Evolutionary conservation across 805 yeast genomes (phyloP).

Genomic region (Kluyveromyces wickerhamii): DNA sequence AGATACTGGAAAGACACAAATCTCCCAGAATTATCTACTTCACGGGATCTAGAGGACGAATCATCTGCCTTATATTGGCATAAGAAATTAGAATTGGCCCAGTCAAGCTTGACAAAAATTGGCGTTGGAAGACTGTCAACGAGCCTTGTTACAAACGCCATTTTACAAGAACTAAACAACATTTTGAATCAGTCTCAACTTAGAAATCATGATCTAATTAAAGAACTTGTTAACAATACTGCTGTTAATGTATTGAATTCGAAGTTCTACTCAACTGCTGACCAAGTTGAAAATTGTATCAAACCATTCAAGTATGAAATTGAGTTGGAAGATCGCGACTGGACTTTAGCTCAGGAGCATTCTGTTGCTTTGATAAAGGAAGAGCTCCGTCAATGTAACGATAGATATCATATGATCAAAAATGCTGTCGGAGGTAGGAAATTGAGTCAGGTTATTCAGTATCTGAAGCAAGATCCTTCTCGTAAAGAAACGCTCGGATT

Average conservation of each 20-base stretch:
- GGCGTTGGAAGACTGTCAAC: slow-evolving; percentile 94
- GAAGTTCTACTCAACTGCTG: slow-evolving; percentile 86
- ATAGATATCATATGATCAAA: slow-evolving; percentile 49
- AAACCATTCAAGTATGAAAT: slow-evolving; percentile 97
- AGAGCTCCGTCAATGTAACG: slow-evolving; percentile 76
- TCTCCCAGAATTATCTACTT: slow-evolving; percentile 43
- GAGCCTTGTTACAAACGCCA: slow-evolving; percentile 68
- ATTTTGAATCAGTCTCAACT: slow-evolving; percentile 69
- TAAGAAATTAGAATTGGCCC: slow-evolving; percentile 72
- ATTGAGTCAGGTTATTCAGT: slow-evolving; percentile 72
- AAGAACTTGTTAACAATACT: slow-evolving; percentile 73
- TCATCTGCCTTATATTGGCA: slow-evolving; percentile 70
- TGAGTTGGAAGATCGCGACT: slow-evolving; percentile 92
- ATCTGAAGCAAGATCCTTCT: slow-evolving; percentile 36
- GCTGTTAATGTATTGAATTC: slow-evolving; percentile 70
- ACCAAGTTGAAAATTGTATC: slow-evolving; percentile 96
- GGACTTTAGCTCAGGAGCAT: slow-evolving; percentile 77
- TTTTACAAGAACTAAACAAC: slow-evolving; percentile 67
- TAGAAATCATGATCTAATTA: slow-evolving; percentile 79
- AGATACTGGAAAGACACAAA: slow-evolving; percentile 78
- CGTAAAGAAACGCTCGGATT: slow-evolving; percentile 76
- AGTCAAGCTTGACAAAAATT: slow-evolving; percentile 77
- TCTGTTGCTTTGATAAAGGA: slow-evolving; percentile 67
- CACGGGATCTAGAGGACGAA: slow-evolving; percentile 42
- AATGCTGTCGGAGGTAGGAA: slow-evolving; percentile 77